Evolutionary conservation across 495 filamentous ascomycete species (phyloP).

Genomic region (Neurospora pannonica): DNA sequence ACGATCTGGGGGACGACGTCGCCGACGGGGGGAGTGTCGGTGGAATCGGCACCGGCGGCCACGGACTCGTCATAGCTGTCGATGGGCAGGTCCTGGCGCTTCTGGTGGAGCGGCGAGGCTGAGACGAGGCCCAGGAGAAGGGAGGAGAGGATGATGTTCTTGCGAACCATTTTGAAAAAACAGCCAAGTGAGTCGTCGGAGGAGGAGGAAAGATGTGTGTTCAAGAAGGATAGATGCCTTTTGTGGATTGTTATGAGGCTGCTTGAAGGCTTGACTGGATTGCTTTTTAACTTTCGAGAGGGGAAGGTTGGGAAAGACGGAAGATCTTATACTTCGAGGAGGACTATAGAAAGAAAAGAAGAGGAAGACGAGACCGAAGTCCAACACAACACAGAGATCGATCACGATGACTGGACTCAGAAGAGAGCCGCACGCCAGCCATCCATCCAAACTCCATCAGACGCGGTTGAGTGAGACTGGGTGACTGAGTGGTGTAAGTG

Average conservation of each 20-base stretch:
- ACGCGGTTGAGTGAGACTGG: neutral
- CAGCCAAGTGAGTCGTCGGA: neutral
- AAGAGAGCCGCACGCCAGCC: neutral
- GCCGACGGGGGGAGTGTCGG: neutral
- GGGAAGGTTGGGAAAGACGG: neutral
- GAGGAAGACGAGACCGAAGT: neutral
- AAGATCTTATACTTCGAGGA: neutral
- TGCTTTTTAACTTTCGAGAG: neutral
- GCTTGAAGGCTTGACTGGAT: neutral
- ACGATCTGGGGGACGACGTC: constrained; percentile 1
- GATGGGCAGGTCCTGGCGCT: constrained; percentile 3
- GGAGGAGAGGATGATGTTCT: constrained; percentile 3
- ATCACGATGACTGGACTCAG: neutral
- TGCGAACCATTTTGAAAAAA: constrained; percentile 2
- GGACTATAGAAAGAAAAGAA: neutral
- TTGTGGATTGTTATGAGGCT: neutral
- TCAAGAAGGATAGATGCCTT: neutral
- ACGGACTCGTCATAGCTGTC: constrained; percentile 1
- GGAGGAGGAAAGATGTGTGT: neutral
- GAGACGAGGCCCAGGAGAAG: constrained; percentile 4
- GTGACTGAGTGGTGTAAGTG: neutral
- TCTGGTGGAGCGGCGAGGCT: constrained; percentile 1
- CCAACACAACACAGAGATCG: neutral
- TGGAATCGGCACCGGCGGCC: neutral
- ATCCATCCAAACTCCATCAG: neutral